Base-by-base conservation (phyloP, 768 basidiomycete species). In the Symmetrospora coprosmae region DNA sequence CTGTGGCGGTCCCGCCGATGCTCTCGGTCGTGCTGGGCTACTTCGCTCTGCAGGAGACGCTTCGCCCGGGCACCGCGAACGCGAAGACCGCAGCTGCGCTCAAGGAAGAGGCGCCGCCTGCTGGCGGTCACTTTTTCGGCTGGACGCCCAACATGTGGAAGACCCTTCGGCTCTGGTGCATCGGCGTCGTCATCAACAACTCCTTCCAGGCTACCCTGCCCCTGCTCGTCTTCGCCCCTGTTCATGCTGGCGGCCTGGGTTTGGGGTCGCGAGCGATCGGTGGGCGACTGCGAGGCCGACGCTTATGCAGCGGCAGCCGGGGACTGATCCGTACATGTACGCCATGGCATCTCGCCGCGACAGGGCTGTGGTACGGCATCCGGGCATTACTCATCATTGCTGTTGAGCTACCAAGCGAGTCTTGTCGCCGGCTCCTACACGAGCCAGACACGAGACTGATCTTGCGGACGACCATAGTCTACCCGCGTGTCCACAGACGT, bases 41-140 rank as follows among this genome's bases (percentile, higher is more conserved):
- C 52, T 40, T 41, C 19, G 23, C 27, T 3, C 40, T 56, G 52
- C 33, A 31, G 25, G 52, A 56, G 30, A 56, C 52, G 13, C 39
- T 56, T 3, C 25, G 23, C 21, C 38, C 9, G n/a, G 25, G 38
- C 38, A 40, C 38, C 4, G 21, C 34, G 16, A 19, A 23, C 17
- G 9, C 38, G 25, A 23, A 11, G 11, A 46, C n/a, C n/a, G n/a
- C n/a, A n/a, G n/a, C n/a, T n/a, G n/a, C n/a, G n/a, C n/a, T n/a
- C 9, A 23, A 9, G 11, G 14, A 11, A 46, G 25, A 16, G 25
- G 21, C 35, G 23, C 14, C 40, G n/a, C n/a, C n/a, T n/a, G n/a
- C n/a, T n/a, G n/a, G n/a, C n/a, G n/a, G n/a, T n/a, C n/a, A n/a
- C n/a, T n/a, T n/a, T n/a, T n/a, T 56, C 19, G 23, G 25, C 4